Conservation (phyloP, 1,284 basidiomycete genomes). For the Moniliophthora roreri region DNA sequence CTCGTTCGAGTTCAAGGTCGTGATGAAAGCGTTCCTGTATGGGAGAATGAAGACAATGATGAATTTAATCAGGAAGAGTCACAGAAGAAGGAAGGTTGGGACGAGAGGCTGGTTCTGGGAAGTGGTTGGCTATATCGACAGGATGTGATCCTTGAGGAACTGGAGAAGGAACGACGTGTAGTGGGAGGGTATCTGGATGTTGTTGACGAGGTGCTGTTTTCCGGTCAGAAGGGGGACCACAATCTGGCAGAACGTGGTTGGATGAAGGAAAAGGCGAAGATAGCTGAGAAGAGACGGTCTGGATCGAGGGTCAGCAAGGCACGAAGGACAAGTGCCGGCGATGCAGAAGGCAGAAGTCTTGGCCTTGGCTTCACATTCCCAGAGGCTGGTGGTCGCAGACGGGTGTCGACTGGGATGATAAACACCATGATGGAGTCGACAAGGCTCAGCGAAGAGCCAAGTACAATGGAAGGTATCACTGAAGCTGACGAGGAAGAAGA, state of each 20-base stretch:
- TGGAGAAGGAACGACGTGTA: slow-evolving; percentile 55
- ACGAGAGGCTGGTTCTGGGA: slow-evolving; percentile 72
- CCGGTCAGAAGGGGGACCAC: slow-evolving; percentile 46
- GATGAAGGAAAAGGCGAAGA: slow-evolving; percentile 50
- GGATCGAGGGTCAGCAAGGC: slow-evolving; percentile 34
- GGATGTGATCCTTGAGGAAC: slow-evolving; percentile 54
- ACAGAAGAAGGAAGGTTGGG: slow-evolving; percentile 70
- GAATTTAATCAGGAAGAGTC: slow-evolving; percentile 45
- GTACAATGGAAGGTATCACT: slow-evolving; percentile 45
- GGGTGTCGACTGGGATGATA: slow-evolving; percentile 56
- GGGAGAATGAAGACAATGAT: slow-evolving; percentile 71
- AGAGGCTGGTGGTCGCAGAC: slow-evolving; percentile 35
- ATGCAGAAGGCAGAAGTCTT: slow-evolving; percentile 30
- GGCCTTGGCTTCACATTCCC: slow-evolving; percentile 19
- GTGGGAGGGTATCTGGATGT: slow-evolving; percentile 66
- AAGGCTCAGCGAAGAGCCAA: slow-evolving; percentile 60
- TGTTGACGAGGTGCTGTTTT: slow-evolving; percentile 74
- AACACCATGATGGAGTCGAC: slow-evolving; percentile 43
- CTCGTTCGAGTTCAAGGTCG: slow-evolving; percentile 68
- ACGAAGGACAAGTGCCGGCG: slow-evolving; percentile 53
- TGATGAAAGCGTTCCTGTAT: slow-evolving; percentile 67
- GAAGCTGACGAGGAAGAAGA: slow-evolving; percentile 43
- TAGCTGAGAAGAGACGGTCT: slow-evolving; percentile 36
- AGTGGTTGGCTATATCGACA: slow-evolving; percentile 79
- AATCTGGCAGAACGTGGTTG: slow-evolving; percentile 50